Percentiles rank a stretch among this genome's conserved stretches.
phyloP scores from a whole-genome alignment of 495 filamentous ascomycete genomes.

The Lentithecium fluviatile region DNA sequence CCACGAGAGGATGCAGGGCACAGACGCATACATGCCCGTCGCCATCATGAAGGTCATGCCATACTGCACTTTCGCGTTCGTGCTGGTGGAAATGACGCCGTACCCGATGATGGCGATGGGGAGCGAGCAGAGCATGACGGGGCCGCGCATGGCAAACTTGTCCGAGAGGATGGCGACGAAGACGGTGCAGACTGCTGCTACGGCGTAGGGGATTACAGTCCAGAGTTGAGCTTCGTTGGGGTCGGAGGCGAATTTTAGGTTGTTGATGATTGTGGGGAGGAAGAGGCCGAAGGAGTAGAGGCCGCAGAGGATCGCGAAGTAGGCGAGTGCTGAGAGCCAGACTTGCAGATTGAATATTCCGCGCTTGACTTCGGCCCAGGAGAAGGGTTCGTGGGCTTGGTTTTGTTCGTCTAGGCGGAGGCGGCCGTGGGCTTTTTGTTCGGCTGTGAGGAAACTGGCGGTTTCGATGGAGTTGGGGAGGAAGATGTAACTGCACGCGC shows the following conservation, averaged over 20 bases:
- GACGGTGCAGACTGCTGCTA: conserved; percentile 30
- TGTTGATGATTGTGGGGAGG: conserved; percentile 35
- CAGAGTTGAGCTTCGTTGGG: conserved; percentile 33
- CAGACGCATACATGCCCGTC: conserved; percentile 28
- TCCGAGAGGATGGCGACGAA: conserved; percentile 49
- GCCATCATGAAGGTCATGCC: conserved; percentile 37
- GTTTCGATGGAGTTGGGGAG: conserved; percentile 31
- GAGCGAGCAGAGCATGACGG: conserved; percentile 31
- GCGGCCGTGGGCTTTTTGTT: conserved; percentile 44
- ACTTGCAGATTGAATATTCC: conserved; percentile 32
- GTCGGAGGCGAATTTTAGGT: conserved; percentile 37
- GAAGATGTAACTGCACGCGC: conserved; percentile 2
- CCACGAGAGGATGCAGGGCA: conserved; percentile 32
- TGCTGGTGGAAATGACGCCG: conserved; percentile 21
- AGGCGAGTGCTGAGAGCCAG: conserved; percentile 49
- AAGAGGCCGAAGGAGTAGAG: conserved; percentile 36
- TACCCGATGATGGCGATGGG: conserved; percentile 35
- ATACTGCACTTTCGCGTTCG: conserved; percentile 22
- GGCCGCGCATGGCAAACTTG: conserved; percentile 46
- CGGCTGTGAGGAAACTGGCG: conserved; percentile 18
- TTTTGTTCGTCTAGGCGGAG: conserved; percentile 42
- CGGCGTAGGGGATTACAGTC: conserved; percentile 35
- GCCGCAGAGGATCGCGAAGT: conserved; percentile 34
- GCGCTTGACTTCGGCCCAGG: conserved; percentile 32
- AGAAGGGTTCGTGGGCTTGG: conserved; percentile 32